Percentiles rank a stretch among this genome's conserved stretches.
Conservation (phyloP, 2,329 filamentous ascomycete genomes). For the Teratosphaeria viscida region DNA sequence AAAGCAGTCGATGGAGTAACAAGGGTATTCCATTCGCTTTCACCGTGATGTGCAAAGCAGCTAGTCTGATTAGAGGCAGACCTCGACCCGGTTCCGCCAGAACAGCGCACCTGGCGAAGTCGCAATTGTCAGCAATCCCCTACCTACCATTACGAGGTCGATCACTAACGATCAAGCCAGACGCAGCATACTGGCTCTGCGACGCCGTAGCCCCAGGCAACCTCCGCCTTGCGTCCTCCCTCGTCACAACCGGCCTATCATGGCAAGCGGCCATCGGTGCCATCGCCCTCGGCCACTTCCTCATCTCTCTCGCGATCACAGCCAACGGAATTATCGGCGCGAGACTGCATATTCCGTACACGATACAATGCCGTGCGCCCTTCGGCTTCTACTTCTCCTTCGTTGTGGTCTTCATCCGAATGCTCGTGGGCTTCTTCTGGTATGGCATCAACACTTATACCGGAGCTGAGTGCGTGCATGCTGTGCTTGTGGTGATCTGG, state of each 20-base stretch:
- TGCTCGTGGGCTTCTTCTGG: slow-evolving; percentile 28
- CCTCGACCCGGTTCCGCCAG: slow-evolving; percentile 8
- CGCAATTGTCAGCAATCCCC: slow-evolving; percentile 6
- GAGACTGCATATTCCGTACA: slow-evolving; percentile 20
- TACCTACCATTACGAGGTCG: background rate
- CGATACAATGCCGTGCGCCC: slow-evolving; percentile 17
- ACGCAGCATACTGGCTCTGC: slow-evolving; percentile 17
- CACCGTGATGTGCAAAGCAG: background rate
- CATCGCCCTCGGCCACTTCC: slow-evolving; percentile 12
- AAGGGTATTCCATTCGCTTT: background rate
- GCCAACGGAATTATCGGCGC: slow-evolving; percentile 15
- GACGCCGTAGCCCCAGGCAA: slow-evolving; percentile 13
- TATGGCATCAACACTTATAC: slow-evolving; percentile 23
- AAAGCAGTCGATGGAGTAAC: slow-evolving; percentile 5
- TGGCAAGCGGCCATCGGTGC: slow-evolving; percentile 12
- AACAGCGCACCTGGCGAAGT: slow-evolving; percentile 9
- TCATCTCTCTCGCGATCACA: slow-evolving; percentile 10
- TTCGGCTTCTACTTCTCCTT: slow-evolving; percentile 20
- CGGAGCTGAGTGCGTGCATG: slow-evolving; percentile 19
- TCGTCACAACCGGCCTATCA: slow-evolving; percentile 13
- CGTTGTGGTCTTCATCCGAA: slow-evolving; percentile 19
- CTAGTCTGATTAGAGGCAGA: background rate
- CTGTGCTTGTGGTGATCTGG: slow-evolving; percentile 19
- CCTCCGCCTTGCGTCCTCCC: slow-evolving; percentile 11
- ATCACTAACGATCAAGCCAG: background rate